A percentile compares a stretch with the other conserved stretches of the same genome.
Evolutionary conservation across 257 asterid species (phyloP).

Genomic region (Ophiorrhiza pumila): DNA sequence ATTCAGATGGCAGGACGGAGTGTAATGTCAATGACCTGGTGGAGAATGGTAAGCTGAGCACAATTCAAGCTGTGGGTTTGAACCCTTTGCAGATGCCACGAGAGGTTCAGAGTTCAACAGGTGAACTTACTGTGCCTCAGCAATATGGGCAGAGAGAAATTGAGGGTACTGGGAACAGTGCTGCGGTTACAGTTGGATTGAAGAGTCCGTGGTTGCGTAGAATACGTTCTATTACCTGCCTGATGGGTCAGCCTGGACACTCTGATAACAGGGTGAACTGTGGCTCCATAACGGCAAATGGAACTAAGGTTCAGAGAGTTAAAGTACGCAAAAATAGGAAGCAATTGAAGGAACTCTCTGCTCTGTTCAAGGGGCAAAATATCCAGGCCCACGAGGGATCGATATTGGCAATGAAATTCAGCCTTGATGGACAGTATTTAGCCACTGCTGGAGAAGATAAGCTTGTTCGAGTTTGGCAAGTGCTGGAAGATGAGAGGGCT

Average conservation of each 20-base stretch:
- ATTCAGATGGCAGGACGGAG: conserved; percentile 25
- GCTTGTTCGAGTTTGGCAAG: conserved; percentile 77
- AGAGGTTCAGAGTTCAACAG: conserved; percentile 25
- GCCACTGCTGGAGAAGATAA: conserved; percentile 92
- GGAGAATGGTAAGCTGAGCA: conserved; percentile 29
- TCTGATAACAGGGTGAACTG: conserved; percentile 22
- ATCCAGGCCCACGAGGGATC: conserved; percentile 85
- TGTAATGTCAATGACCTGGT: conserved; percentile 20
- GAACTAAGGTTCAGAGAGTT: conserved; percentile 46
- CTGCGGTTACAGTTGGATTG: conserved; percentile 29
- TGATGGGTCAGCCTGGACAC: conserved; percentile 30
- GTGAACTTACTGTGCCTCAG: conserved; percentile 24
- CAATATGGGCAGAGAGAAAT: conserved; percentile 26
- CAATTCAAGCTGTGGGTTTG: conserved; percentile 18
- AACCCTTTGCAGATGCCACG: conserved; percentile 23
- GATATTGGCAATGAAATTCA: conserved; percentile 79
- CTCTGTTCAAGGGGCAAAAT: conserved; percentile 68
- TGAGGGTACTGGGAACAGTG: conserved; percentile 25
- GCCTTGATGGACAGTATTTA: conserved; percentile 68
- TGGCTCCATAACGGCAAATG: conserved; percentile 21
- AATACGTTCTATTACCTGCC: conserved; percentile 54
- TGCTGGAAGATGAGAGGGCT: conserved; percentile 74
- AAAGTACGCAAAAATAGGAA: conserved; percentile 53
- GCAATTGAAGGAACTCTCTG: conserved; percentile 75
- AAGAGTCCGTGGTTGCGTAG: conserved; percentile 51